Evolutionary conservation across 2,329 filamentous ascomycete species (phyloP), one percentile per base, ranked within the genome.

Genomic region (Grosmannia huntii): DNA sequence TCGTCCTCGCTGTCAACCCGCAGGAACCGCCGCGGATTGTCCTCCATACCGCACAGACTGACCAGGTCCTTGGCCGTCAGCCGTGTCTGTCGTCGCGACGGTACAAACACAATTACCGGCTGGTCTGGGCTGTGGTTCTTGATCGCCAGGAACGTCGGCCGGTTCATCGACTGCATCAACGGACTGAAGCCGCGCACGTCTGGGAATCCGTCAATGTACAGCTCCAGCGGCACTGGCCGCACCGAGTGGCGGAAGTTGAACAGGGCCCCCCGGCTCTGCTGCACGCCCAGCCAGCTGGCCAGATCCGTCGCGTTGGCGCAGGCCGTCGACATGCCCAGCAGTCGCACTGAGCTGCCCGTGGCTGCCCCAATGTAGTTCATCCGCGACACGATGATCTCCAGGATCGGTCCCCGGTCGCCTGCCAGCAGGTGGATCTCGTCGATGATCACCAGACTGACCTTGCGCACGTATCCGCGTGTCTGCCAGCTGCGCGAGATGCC

Each of bases 361-460:
- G 95, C 90, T 2, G 91, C 89, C 1, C 92, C 94, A 66, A 99
- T 99, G 70, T 97, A 99, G 70, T 99, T 99, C 95, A 99, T 97
- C 65, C 83, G 81, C 41, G 83, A 86, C 16, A 86, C 95, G 63
- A 99, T 99, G 65, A 99, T 99, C 72, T 99, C 94, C 55, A 99
- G 77, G 80, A 99, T 99, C 1, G 95, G 95, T 25, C 92, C 94
- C 71, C 94, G 87, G 67, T 99, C 94, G 60, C 94, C 90, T 31
- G 94, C 95, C n/a, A 99, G 80, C 31, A 99, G 75, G 72, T 99
- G 94, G 59, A 99, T 99, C 73, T 99, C 94, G 67, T 99, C 94
- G 64, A 99, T 99, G 62, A 99, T 96, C 56, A 99, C 94, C 19
- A 99, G 76, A 61, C 90, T 92, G 60, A 99, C 94, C 71, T 96